These are phyloP conservation scores for Cytospora schulzeri DNA, from an alignment of 2,329 filamentous ascomycete species.

Conservation along the genomic window DNA sequence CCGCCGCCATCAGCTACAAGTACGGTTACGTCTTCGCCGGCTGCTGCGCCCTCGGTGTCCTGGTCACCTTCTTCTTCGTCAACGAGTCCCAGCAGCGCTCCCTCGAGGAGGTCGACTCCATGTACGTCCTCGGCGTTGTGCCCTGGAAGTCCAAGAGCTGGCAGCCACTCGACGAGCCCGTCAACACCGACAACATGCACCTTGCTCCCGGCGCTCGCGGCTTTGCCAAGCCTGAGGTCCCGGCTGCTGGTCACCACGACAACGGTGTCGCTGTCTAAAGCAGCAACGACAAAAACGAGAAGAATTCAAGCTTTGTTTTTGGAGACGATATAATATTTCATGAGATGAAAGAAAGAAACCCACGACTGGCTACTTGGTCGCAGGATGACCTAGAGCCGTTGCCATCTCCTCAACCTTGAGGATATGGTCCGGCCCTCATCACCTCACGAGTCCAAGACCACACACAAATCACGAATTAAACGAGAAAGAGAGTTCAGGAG, in stretches of 20 bases:
- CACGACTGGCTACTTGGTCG: not conserved
- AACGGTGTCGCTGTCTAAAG: conserved; percentile 12
- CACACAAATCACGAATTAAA: not conserved
- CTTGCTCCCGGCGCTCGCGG: conserved; percentile 23
- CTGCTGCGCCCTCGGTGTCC: conserved; percentile 58
- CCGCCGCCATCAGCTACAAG: conserved; percentile 58
- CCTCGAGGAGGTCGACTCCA: conserved; percentile 68
- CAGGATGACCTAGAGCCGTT: not conserved
- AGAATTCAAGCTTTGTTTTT: not conserved
- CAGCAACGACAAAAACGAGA: not conserved
- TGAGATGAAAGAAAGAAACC: conserved; percentile 7
- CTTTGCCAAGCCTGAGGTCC: conserved; percentile 24
- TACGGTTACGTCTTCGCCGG: conserved; percentile 68
- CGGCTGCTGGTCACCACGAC: conserved; percentile 24
- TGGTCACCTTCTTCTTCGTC: conserved; percentile 68
- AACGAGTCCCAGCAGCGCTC: conserved; percentile 63
- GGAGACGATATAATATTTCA: conserved; percentile 6
- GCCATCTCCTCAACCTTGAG: not conserved
- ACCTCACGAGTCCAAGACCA: not conserved
- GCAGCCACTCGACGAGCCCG: conserved; percentile 33
- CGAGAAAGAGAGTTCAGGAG: not conserved
- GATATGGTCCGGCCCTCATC: not conserved
- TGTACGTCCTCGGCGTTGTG: conserved; percentile 61
- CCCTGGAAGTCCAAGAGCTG: conserved; percentile 58
- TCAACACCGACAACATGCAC: conserved; percentile 27